Percentiles rank a stretch among this genome's conserved stretches.
These are phyloP conservation scores for Scutellaria galericulata DNA, from an alignment of 257 asterid genomes.

Conservation along the genomic window DNA sequence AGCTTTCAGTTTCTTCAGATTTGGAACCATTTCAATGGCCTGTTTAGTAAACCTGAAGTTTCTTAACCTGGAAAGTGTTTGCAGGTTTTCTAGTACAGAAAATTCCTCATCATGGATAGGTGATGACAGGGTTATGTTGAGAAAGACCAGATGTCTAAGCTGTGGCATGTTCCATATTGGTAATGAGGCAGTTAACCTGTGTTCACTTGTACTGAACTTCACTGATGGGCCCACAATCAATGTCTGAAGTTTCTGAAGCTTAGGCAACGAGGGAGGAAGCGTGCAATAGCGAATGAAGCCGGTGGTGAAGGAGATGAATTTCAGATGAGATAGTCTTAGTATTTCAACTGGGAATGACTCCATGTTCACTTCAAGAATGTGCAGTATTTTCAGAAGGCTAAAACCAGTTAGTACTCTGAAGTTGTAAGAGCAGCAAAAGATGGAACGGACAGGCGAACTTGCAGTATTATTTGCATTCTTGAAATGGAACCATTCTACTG, in stretches of 20 bases:
- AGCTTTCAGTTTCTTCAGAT: conserved; percentile 27
- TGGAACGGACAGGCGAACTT: background rate
- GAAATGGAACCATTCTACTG: conserved; percentile 30
- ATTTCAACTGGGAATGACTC: conserved; percentile 30
- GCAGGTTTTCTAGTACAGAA: conserved; percentile 1
- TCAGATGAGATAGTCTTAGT: conserved; percentile 21
- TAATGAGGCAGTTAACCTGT: background rate
- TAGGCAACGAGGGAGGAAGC: conserved; percentile 29
- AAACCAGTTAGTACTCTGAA: conserved; percentile 5
- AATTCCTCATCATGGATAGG: background rate
- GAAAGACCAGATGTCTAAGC: conserved; percentile 32
- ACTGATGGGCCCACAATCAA: conserved; percentile 22
- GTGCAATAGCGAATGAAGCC: conserved; percentile 31
- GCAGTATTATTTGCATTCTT: conserved; percentile 16
- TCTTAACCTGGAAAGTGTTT: conserved; percentile 32
- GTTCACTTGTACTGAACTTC: background rate
- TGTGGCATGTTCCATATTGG: conserved; percentile 34
- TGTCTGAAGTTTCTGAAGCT: conserved; percentile 27
- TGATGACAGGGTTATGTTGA: conserved; percentile 21
- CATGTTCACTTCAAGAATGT: conserved; percentile 30
- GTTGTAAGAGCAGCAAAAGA: conserved; percentile 29
- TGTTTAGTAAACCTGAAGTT: conserved; percentile 30
- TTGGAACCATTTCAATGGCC: conserved; percentile 28
- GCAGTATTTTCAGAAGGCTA: conserved; percentile 9
- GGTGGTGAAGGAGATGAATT: conserved; percentile 11